Evolutionary conservation across 495 filamentous ascomycete species (phyloP).

Genomic region (Podospora sp.): DNA sequence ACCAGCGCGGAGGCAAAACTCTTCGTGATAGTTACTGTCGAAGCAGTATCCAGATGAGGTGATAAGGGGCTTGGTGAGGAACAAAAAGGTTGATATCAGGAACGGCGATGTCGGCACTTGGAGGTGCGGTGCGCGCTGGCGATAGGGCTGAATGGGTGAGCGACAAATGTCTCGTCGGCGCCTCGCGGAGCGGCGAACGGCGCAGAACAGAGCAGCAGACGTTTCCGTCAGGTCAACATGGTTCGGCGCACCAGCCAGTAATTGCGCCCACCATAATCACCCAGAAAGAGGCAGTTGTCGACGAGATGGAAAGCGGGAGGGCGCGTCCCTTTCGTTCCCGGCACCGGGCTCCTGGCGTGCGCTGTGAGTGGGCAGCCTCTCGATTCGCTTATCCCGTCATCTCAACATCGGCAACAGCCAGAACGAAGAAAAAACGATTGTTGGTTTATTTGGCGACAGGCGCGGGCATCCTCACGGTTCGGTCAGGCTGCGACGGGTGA

Average conservation of each 20-base stretch:
- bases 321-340: background rate
- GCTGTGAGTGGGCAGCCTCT: slow-evolving; percentile 11
- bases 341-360: background rate
- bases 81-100: background rate
- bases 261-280: slow-evolving; percentile 10
- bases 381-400: slow-evolving; percentile 13
- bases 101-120: slow-evolving; percentile 7
- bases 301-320: background rate
- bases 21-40: background rate
- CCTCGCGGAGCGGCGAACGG: background rate
- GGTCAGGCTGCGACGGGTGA: background rate
- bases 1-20: background rate
- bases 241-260: slow-evolving; percentile 14
- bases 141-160: background rate
- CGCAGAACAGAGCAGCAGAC: background rate
- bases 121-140: background rate
- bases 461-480: background rate
- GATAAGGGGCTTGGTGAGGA: background rate
- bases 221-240: slow-evolving; percentile 1
- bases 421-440: background rate
- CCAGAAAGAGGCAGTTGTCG: background rate
- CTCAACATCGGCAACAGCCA: slow-evolving; percentile 16
- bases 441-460: background rate
- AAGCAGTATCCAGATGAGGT: background rate
- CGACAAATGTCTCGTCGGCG: background rate